Conservation (phyloP, 306 rosid species). For the Morella rubra region DNA sequence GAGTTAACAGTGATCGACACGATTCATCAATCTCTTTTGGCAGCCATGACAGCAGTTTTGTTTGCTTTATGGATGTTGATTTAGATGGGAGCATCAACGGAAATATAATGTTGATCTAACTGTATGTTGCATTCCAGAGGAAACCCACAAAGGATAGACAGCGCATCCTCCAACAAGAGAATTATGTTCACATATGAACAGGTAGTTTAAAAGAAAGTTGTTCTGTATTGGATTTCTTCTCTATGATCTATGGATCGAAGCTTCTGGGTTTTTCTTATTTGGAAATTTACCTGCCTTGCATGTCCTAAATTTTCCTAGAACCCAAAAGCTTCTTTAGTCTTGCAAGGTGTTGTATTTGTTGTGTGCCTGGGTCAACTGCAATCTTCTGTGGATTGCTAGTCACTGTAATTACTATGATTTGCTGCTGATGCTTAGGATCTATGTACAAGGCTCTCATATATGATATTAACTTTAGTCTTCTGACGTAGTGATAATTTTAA, state of each 20-base stretch:
- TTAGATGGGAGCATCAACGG: background rate
- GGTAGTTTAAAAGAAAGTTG: conserved; percentile 40
- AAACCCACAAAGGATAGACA: conserved; percentile 96
- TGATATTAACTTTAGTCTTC: background rate
- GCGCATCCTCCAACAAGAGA: conserved; percentile 86
- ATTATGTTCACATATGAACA: conserved; percentile 85
- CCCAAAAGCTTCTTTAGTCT: background rate
- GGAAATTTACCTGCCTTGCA: background rate
- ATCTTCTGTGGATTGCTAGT: background rate
- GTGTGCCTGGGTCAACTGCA: background rate
- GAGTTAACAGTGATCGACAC: background rate
- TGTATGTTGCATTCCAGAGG: conserved; percentile 58
- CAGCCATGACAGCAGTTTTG: background rate
- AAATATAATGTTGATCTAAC: conserved; percentile 17
- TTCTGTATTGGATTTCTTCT: background rate
- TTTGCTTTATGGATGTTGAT: conserved; percentile 17
- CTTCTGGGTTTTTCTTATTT: background rate
- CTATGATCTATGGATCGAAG: background rate
- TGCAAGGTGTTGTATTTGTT: background rate
- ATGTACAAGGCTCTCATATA: background rate
- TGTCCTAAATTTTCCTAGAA: background rate
- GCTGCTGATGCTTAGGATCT: background rate
- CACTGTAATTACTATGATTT: background rate
- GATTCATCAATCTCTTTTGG: background rate
- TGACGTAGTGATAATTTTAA: background rate